Conservation (phyloP, 1,284 basidiomycete species). For the Phellopilus nigrolimitatus region DNA sequence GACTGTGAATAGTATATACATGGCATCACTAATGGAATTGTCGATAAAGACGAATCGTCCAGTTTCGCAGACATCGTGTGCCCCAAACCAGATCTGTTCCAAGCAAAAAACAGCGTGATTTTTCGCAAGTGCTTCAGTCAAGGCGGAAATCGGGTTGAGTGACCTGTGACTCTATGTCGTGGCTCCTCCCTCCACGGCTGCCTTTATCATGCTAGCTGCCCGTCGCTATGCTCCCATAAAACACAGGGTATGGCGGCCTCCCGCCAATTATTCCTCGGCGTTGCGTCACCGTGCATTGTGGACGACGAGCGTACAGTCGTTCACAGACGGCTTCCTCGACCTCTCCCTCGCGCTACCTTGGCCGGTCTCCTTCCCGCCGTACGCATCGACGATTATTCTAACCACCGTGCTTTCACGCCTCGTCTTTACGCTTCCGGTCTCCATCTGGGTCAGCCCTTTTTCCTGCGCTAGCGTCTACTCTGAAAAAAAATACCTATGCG, state of each 20-base stretch:
- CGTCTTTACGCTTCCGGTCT: slow-evolving; percentile 65
- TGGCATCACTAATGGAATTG: no score
- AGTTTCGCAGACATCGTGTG: no score
- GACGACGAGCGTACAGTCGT: slow-evolving; percentile 34
- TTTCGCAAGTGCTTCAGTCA: background rate
- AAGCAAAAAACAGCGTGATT: no score
- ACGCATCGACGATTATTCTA: slow-evolving; percentile 75
- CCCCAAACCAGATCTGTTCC: no score
- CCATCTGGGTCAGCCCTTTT: slow-evolving; percentile 64
- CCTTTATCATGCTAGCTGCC: slow-evolving; percentile 10
- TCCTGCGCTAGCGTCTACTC: background rate
- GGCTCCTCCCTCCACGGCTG: background rate
- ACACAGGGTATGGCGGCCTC: background rate
- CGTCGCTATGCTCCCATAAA: slow-evolving; percentile 4
- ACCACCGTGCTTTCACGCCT: slow-evolving; percentile 65
- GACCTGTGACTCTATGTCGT: background rate
- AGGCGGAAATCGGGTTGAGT: background rate
- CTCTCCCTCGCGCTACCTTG: slow-evolving; percentile 65
- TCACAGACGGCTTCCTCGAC: slow-evolving; percentile 52
- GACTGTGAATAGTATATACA: no score
- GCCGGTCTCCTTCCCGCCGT: slow-evolving; percentile 60
- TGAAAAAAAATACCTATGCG: background rate
- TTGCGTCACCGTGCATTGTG: slow-evolving; percentile 31
- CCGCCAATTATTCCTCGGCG: background rate
- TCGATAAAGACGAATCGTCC: no score